Percentiles rank a stretch among this genome's conserved stretches.
Evolutionary conservation across 208 protist genomes (phyloP).

Genomic region (Leishmania braziliensis): DNA sequence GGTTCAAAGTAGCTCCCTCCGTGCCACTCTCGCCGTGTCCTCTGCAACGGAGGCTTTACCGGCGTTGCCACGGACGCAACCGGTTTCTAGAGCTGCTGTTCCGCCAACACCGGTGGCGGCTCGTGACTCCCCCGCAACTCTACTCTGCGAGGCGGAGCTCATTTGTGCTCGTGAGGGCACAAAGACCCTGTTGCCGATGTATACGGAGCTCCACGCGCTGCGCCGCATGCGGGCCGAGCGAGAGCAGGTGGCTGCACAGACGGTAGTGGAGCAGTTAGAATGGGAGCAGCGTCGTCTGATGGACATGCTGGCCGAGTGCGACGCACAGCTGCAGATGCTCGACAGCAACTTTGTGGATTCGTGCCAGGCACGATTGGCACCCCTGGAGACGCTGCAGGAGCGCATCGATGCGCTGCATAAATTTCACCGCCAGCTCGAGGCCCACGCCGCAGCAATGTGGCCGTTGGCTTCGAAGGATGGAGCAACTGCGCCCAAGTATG

Average conservation of each 20-base stretch:
- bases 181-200: slow-evolving; percentile 47
- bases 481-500: neutral
- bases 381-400: slow-evolving; percentile 26
- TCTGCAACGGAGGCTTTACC: neutral
- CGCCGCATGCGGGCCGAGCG: slow-evolving; percentile 26
- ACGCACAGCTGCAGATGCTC: slow-evolving; percentile 28
- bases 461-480: neutral
- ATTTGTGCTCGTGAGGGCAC: slow-evolving; percentile 48
- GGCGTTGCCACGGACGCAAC: neutral
- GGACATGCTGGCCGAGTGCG: slow-evolving; percentile 30
- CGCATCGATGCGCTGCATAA: slow-evolving; percentile 16
- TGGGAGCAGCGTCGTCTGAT: slow-evolving; percentile 32
- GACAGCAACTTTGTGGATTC: slow-evolving; percentile 22
- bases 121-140: neutral
- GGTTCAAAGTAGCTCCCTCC: neutral
- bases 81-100: neutral
- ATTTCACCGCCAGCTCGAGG: slow-evolving; percentile 14
- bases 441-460: neutral
- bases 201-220: slow-evolving; percentile 54
- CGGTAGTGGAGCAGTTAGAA: slow-evolving; percentile 27
- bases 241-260: slow-evolving; percentile 21
- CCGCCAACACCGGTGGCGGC: neutral
- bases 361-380: slow-evolving; percentile 7
- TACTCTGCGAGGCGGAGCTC: slow-evolving; percentile 42
- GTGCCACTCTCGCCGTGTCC: neutral